Evolutionary conservation across 129 eudicot species (phyloP).

Genomic region (Helianthus tuberosus): DNA sequence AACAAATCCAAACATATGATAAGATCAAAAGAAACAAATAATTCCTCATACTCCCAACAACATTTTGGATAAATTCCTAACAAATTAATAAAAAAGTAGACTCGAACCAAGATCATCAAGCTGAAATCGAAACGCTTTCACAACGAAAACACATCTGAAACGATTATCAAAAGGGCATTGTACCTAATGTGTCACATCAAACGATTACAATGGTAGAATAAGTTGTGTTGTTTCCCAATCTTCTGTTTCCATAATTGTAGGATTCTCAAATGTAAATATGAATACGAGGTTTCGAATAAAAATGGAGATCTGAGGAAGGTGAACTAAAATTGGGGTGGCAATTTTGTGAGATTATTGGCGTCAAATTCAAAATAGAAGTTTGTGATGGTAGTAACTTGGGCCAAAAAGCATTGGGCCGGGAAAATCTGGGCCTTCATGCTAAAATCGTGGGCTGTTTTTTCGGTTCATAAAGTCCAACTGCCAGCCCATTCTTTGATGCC

Average conservation of each 20-base stretch:
- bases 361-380: constrained; percentile 27
- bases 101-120: constrained; percentile 7
- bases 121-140: neutral
- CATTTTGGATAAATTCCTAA: neutral
- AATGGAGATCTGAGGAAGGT: constrained; percentile 24
- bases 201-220: constrained; percentile 16
- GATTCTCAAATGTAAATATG: neutral
- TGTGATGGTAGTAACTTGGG: neutral
- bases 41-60: constrained; percentile 6
- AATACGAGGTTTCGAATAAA: neutral
- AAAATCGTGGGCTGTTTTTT: no score
- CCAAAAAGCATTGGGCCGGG: no score
- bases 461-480: no score
- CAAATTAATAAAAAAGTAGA: neutral
- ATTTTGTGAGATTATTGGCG: constrained; percentile 18
- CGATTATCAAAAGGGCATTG: constrained; percentile 6
- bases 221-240: neutral
- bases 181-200: constrained; percentile 21
- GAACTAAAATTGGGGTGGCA: neutral
- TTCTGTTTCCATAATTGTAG: constrained; percentile 12
- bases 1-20: constrained; percentile 3
- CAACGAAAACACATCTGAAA: neutral
- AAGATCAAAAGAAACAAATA: constrained; percentile 19
- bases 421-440: no score
- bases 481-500: no score